Percentiles rank a stretch among this genome's conserved stretches.
phyloP scores from a whole-genome alignment of 106 monocot species.

The Narthecium ossifragum region DNA sequence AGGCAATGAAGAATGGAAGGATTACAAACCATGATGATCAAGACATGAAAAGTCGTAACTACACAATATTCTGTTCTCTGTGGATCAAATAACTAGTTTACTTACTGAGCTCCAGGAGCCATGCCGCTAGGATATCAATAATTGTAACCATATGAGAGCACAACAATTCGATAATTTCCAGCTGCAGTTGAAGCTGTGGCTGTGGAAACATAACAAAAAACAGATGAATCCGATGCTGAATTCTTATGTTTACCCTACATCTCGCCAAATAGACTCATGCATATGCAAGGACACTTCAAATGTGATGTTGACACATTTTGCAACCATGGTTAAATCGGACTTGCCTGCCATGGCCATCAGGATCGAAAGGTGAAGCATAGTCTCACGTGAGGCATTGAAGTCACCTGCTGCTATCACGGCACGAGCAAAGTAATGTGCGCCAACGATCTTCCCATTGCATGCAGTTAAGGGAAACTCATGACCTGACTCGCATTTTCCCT shows the following conservation, averaged over 20 bases:
- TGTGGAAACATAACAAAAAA: slow-evolving; percentile 18
- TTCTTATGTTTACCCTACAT: neutral
- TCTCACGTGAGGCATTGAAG: slow-evolving; percentile 78
- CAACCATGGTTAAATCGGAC: neutral
- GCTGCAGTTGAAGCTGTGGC: slow-evolving; percentile 97
- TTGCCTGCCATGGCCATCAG: slow-evolving; percentile 99
- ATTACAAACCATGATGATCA: neutral
- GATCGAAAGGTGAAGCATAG: slow-evolving; percentile 93
- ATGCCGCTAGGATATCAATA: slow-evolving; percentile 98
- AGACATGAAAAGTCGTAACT: neutral
- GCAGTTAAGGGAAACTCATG: slow-evolving; percentile 47
- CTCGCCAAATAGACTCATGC: no score
- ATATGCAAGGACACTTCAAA: neutral
- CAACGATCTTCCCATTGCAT: slow-evolving; percentile 96
- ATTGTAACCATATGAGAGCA: slow-evolving; percentile 77
- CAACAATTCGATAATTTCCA: slow-evolving; percentile 95
- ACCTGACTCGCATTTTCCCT: slow-evolving; percentile 91
- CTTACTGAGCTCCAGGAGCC: slow-evolving; percentile 98
- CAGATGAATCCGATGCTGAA: neutral
- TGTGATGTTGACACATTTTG: neutral
- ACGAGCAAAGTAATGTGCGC: slow-evolving; percentile 96
- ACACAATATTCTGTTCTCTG: neutral
- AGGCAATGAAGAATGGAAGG: neutral
- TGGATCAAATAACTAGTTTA: neutral
- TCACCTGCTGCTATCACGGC: slow-evolving; percentile 94